Conservation (phyloP, 169 alveolate genomes). For the Cystoisospora suis region DNA sequence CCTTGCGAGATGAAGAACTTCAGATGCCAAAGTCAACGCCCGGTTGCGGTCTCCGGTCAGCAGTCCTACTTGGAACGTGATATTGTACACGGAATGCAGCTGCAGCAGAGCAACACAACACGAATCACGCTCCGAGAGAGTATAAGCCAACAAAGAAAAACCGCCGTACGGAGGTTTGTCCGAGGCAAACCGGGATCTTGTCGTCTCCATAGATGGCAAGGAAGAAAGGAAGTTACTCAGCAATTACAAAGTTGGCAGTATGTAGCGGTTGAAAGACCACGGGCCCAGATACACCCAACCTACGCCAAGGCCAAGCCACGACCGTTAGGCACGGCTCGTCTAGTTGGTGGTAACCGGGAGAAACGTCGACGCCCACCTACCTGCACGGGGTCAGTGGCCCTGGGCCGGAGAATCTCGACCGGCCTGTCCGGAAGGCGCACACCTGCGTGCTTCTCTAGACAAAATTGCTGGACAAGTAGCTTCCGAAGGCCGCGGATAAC, state of each 20-base stretch:
- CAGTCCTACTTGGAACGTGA: constrained; percentile 54
- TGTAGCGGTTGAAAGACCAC: too few species aligned
- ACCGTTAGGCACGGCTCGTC: neutral
- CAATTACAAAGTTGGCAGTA: too few species aligned
- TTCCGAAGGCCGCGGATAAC: constrained; percentile 56
- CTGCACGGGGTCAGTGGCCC: constrained; percentile 54
- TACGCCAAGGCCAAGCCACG: too few species aligned
- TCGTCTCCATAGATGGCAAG: neutral
- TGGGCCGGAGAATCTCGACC: constrained; percentile 41
- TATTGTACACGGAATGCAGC: constrained; percentile 43
- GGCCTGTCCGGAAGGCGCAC: constrained; percentile 25
- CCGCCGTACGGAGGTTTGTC: neutral
- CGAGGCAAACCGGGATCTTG: neutral
- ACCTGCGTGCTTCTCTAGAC: constrained; percentile 54
- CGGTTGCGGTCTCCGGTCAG: constrained; percentile 46
- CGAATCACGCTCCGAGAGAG: neutral
- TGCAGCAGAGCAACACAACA: neutral
- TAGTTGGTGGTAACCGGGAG: neutral
- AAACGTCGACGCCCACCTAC: too few species aligned
- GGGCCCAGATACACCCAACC: too few species aligned
- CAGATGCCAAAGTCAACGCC: constrained; percentile 35
- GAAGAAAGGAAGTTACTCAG: neutral
- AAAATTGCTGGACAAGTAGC: constrained; percentile 54
- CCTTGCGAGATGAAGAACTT: constrained; percentile 40
- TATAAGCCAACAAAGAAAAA: neutral